Conservation (phyloP, 257 asterid genomes). For the Mentha longifolia region DNA sequence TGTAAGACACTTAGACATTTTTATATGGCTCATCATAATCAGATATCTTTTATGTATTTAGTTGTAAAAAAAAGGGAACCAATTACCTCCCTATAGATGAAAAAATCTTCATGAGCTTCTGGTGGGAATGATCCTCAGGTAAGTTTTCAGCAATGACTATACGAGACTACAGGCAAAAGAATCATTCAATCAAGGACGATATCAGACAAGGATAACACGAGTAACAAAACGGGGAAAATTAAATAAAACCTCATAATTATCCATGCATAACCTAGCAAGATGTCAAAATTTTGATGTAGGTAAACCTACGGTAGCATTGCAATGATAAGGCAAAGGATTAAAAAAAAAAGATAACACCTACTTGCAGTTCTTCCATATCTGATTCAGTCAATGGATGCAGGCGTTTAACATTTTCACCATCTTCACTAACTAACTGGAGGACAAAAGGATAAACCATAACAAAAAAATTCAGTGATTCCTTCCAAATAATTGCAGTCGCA, state of each 20-base stretch:
- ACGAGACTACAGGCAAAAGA: constrained; percentile 59
- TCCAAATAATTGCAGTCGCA: constrained; percentile 13
- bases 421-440: constrained; percentile 80
- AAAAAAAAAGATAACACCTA: constrained; percentile 36
- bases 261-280: constrained; percentile 4
- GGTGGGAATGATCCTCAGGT: constrained; percentile 94
- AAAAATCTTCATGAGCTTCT: constrained; percentile 86
- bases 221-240: constrained; percentile 5
- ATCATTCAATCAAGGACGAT: constrained; percentile 13
- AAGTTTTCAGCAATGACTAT: constrained; percentile 84
- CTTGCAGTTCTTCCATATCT: constrained; percentile 90
- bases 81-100: constrained; percentile 83
- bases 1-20: constrained; percentile 37
- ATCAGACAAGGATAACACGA: constrained; percentile 2
- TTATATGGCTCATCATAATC: not conserved
- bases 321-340: constrained; percentile 2
- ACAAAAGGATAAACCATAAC: not conserved
- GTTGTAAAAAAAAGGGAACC: constrained; percentile 25
- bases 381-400: constrained; percentile 63
- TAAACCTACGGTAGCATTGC: constrained; percentile 18
- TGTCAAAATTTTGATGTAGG: constrained; percentile 14
- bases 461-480: constrained; percentile 23
- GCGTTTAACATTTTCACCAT: constrained; percentile 82
- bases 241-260: not conserved
- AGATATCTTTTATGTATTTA: constrained; percentile 1